Base-by-base conservation (phyloP, 352 stramenopile species). In the Globisporangium irregulare region DNA sequence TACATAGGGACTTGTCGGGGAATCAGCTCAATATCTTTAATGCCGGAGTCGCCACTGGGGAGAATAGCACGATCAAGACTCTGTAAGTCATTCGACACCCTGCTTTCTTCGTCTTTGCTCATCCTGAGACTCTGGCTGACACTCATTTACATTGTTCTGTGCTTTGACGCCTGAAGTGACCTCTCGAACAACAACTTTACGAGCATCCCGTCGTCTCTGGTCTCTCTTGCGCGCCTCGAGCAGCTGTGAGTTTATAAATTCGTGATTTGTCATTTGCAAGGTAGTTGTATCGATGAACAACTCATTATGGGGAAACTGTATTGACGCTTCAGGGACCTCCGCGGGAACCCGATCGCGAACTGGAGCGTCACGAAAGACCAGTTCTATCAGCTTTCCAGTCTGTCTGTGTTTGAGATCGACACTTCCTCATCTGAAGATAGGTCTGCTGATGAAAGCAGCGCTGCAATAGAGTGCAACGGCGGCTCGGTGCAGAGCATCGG, bases 161-260 rank as follows among this genome's bases (percentile, higher is more conserved):
- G 9, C 34, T 14, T 43, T 43, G 36, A 43, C 0, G 15, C 36
- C 36, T 43, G 36, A 18, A 43, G 36, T 3, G 36, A 43, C 36
- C 36, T 43, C 10, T 62, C 57, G 20, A 22, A 62, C 34, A 62
- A 62, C 32, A 51, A 62, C 9, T 48, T 62, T 22, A 62, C 57
- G 34, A 51, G 27, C 5, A 62, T 62, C n/a, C 57, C 36, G 36
- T 14, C 36, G 36, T 43, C 36, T 43, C 57, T 7, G 8, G 18
- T 43, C 36, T 43, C 36, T 43, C 14, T 62, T 34, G 34, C 18
- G 29, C 4, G 32, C 10, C 32, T 62, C 15, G 15, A 62, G 22
- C 48, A 62, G 5, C 32, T 62, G 57, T 62, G 34, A 22, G 57
- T 53, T 25, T 2, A n/a, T 10, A 41, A 10, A 41, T 41, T 43